phyloP scores from a whole-genome alignment of 257 asterid species.

The Schizonepeta tenuifolia region DNA sequence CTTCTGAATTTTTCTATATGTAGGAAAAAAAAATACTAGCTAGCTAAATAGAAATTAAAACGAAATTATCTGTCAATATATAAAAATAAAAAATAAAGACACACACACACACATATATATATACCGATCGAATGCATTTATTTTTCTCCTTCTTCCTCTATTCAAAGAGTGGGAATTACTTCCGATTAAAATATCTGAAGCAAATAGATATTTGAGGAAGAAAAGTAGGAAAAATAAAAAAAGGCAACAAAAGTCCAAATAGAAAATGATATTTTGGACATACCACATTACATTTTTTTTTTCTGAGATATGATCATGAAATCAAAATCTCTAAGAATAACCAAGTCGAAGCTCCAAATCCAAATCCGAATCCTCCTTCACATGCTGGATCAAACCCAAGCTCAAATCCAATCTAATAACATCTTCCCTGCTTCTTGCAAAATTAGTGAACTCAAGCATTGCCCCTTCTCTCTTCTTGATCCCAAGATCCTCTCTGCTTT shows the following conservation, averaged over 20 bases:
- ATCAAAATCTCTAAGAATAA: conserved; percentile 36
- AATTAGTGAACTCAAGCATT: conserved; percentile 26
- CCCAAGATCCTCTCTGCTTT: conserved; percentile 31
- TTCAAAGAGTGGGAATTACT: not conserved
- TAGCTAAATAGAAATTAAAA: not conserved
- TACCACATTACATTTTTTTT: not conserved
- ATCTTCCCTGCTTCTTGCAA: conserved; percentile 40
- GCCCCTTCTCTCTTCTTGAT: conserved; percentile 44
- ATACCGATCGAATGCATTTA: not conserved
- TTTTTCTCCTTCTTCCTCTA: not conserved
- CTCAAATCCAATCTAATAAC: conserved; percentile 49
- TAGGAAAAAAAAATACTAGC: not conserved
- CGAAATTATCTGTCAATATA: not conserved
- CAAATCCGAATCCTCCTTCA: conserved; percentile 59
- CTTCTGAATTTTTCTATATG: not conserved
- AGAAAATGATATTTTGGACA: not conserved
- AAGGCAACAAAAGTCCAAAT: conserved; percentile 9
- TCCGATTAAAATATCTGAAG: not conserved
- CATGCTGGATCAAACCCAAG: conserved; percentile 48
- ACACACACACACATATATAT: not conserved
- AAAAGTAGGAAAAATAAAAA: not conserved
- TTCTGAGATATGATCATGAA: not conserved
- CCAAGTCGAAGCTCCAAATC: conserved; percentile 89
- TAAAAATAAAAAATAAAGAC: not conserved
- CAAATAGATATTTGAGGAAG: not conserved